Conservation (phyloP, 2,329 filamentous ascomycete species). For the Fusarium mangiferae region DNA sequence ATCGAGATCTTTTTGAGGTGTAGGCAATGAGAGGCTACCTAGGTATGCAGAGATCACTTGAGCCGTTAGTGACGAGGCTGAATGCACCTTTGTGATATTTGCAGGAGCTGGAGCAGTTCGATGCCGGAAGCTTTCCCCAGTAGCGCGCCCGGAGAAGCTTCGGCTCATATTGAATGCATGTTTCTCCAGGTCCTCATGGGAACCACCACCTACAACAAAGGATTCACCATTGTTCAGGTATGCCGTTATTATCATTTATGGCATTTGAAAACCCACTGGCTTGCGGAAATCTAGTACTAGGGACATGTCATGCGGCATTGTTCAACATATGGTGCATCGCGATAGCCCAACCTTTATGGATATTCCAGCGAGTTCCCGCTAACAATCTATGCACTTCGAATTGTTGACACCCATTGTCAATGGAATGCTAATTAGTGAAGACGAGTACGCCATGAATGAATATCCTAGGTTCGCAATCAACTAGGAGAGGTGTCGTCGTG, state of each 20-base stretch:
- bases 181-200: background rate
- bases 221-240: background rate
- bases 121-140: constrained; percentile 2
- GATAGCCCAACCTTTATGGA: background rate
- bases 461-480: background rate
- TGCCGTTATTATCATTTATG: background rate
- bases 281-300: background rate
- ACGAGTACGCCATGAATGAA: background rate
- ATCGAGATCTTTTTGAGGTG: background rate
- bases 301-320: background rate
- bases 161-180: constrained; percentile 10
- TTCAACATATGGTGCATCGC: background rate
- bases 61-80: background rate
- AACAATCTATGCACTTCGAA: background rate
- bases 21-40: background rate
- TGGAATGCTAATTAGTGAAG: background rate
- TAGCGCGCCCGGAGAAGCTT: constrained; percentile 29
- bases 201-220: background rate
- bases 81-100: background rate
- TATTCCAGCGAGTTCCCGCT: background rate
- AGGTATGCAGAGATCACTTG: background rate
- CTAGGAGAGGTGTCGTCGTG: background rate
- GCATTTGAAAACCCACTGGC: background rate
- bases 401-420: background rate
- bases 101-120: background rate